A percentile compares a stretch with the other conserved stretches of the same genome.
Conservation (phyloP, 2,329 filamentous ascomycete genomes). For the Ophiosphaerella narmari region DNA sequence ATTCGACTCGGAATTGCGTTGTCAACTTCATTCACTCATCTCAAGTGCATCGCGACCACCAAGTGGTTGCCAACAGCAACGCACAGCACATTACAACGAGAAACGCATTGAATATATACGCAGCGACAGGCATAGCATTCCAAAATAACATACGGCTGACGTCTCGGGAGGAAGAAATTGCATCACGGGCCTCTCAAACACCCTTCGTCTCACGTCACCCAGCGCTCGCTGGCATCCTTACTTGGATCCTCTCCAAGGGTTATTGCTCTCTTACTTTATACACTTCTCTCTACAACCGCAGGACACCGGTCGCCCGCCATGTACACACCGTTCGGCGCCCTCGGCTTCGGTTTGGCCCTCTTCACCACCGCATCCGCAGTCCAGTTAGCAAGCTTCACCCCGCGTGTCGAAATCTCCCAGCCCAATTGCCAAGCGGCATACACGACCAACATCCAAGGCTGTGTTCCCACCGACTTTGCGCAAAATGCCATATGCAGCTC, state of each 20-base stretch:
- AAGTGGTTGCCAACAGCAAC: slow-evolving; percentile 16
- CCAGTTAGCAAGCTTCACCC: slow-evolving; percentile 52
- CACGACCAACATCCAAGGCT: slow-evolving; percentile 47
- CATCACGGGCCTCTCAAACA: slow-evolving; percentile 25
- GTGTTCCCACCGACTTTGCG: slow-evolving; percentile 47
- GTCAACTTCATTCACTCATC: neutral
- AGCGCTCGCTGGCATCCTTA: slow-evolving; percentile 1
- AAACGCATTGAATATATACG: slow-evolving; percentile 12
- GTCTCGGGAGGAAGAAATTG: slow-evolving; percentile 27
- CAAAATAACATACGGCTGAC: slow-evolving; percentile 27
- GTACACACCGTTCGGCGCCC: slow-evolving; percentile 21
- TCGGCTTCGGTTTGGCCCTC: slow-evolving; percentile 28
- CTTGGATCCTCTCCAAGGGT: too few species aligned
- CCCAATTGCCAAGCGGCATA: slow-evolving; percentile 48
- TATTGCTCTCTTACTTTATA: neutral
- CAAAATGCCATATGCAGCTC: slow-evolving; percentile 36
- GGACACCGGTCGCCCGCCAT: slow-evolving; percentile 21
- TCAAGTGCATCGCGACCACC: neutral
- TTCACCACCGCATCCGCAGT: slow-evolving; percentile 38
- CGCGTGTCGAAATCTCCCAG: slow-evolving; percentile 48
- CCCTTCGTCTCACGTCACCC: slow-evolving; percentile 30
- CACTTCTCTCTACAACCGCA: slow-evolving; percentile 9
- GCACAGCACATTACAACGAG: slow-evolving; percentile 10
- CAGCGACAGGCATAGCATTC: slow-evolving; percentile 13
- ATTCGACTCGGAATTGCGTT: neutral